A percentile compares a stretch with the other conserved stretches of the same genome.
These are phyloP conservation scores for Pseudonitzschia multiseries DNA, from an alignment of 108 stramenopile genomes.

Conservation along the genomic window DNA sequence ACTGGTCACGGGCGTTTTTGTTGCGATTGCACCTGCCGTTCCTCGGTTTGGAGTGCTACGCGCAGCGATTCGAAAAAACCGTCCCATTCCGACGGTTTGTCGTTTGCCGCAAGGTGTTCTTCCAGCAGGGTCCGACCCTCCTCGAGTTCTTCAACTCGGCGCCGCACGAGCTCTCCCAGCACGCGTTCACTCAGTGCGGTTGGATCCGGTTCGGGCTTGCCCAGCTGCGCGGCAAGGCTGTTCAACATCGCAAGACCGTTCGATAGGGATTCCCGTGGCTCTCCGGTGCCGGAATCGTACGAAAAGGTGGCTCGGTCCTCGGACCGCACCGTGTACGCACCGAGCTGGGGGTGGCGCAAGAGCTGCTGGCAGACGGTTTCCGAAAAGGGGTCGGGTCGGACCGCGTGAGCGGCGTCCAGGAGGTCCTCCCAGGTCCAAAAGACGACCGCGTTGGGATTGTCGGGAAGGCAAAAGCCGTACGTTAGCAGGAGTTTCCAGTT, in stretches of 20 bases:
- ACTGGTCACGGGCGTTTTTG: no score
- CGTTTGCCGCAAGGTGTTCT: not conserved
- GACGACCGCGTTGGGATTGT: conserved; percentile 22
- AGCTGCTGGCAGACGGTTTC: conserved; percentile 15
- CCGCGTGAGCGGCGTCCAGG: conserved; percentile 29
- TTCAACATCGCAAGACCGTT: conserved; percentile 24
- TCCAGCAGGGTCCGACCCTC: not conserved
- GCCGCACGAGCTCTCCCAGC: conserved; percentile 11
- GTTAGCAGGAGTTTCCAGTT: conserved; percentile 34
- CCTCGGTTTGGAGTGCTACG: conserved; percentile 1
- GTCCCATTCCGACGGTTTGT: not conserved
- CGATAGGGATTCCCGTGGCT: conserved; percentile 26
- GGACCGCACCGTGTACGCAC: not conserved
- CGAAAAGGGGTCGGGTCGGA: conserved; percentile 33
- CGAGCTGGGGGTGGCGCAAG: conserved; percentile 24
- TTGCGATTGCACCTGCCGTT: conserved; percentile 7
- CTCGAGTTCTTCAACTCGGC: conserved; percentile 14
- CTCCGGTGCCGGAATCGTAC: conserved; percentile 6
- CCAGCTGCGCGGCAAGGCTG: conserved; percentile 26
- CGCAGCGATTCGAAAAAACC: not conserved
- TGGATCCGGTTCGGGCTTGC: conserved; percentile 11
- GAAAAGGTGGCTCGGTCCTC: conserved; percentile 38
- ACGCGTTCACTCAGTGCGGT: not conserved
- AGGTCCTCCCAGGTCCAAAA: conserved; percentile 39
- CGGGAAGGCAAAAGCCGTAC: conserved; percentile 29